phyloP scores from a whole-genome alignment of 2,329 filamentous ascomycete genomes.

The Davidsoniella australis region DNA sequence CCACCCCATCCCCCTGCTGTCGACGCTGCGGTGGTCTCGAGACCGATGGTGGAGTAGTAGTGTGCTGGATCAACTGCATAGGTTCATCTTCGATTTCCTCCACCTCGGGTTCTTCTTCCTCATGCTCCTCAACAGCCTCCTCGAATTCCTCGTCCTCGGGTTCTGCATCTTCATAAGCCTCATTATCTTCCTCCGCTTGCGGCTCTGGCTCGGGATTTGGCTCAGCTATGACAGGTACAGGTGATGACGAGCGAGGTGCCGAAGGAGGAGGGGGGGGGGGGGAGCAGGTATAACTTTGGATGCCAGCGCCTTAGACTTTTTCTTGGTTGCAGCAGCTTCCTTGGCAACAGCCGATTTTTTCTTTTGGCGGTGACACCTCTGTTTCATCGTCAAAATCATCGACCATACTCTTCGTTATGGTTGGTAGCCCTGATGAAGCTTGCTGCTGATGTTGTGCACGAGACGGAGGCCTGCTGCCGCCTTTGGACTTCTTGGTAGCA shows the following conservation, averaged over 20 bases:
- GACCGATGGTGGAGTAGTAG: slow-evolving; percentile 15
- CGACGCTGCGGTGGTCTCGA: slow-evolving; percentile 16
- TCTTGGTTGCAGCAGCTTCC: neutral
- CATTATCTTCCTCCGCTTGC: no score
- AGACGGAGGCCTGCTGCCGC: neutral
- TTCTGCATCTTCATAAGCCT: neutral
- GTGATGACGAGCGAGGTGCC: neutral
- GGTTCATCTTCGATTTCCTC: slow-evolving; percentile 12
- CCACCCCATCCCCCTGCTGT: neutral
- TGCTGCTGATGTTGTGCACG: no score
- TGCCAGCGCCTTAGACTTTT: neutral
- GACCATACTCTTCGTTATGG: slow-evolving; percentile 12
- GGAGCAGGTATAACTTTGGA: neutral
- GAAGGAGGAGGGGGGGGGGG: slow-evolving; percentile 2
- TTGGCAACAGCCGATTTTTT: slow-evolving; percentile 4
- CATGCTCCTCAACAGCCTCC: slow-evolving; percentile 4
- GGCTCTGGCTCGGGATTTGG: neutral
- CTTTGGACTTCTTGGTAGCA: slow-evolving; percentile 16
- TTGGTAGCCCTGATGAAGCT: neutral
- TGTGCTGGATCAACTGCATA: neutral
- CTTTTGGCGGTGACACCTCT: slow-evolving; percentile 3
- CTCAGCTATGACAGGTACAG: neutral
- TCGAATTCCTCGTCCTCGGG: neutral
- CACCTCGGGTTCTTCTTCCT: slow-evolving; percentile 7
- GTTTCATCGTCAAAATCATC: neutral